Evolutionary conservation across 2,329 filamentous ascomycete species (phyloP), one percentile per base, ranked within the genome.

Genomic region (Paecilomyces fulvus): DNA sequence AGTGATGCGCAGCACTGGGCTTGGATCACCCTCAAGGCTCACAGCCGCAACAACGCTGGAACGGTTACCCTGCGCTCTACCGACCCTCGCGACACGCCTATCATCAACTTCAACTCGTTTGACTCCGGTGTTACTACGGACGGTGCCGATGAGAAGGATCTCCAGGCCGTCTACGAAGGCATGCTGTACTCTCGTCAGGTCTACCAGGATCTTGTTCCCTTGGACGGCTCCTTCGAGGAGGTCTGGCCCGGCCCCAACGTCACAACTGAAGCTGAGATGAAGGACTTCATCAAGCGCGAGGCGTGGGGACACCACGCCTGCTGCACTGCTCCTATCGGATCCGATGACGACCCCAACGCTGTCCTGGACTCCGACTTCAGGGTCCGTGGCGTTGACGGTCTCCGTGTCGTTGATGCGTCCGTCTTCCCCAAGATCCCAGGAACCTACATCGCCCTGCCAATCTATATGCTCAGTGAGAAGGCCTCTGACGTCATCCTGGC

Each of bases 391-490:
- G 78, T 83, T 0, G 67, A 74, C 0, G 78, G 79, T 0, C 65
- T 87, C 52, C 73, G 84, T 28, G 83, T 86, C 2, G 84, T 87
- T 0, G 84, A 87, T 70, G 84, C 82, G 0, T 80, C 76, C 23
- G 75, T 80, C 0, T 86, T 81, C 57, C 80, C 82, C 0, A 73
- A 74, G 55, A 82, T 80, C 55, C 81, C 81, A 1, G 82, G 82
- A 59, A 79, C 73, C 54, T 83, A 80, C 61, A 75, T 79, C 25
- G 74, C 76, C 3, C 65, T 79, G 0, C 75, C 81, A 0, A 77
- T 77, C 0, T 83, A 82, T 61, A 81, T 85, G 67, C 72, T 82
- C 4, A 77, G 75, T 1, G 83, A 86, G 73, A 86, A 86, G 74
- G 83, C 83, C 0, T 79, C 81, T 1, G 82, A 84, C 67, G 78